Evolutionary conservation across 345 rosid genomes (phyloP), one percentile per base, ranked within the genome.

Genomic region (Cardamine chenopodiifolia): DNA sequence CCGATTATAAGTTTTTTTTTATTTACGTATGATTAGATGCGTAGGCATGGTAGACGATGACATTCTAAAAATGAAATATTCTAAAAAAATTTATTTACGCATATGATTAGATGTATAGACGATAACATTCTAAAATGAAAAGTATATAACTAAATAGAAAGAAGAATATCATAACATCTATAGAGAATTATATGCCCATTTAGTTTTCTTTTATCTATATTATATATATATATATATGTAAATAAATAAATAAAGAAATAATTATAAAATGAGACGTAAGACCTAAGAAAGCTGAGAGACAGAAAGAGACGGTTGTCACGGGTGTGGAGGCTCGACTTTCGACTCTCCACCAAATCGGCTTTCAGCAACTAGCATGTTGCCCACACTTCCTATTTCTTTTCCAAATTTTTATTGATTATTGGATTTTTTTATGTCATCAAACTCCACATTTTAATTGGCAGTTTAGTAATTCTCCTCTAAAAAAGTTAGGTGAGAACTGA

Each of bases 221-320:
- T 37, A 37, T 2, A 35, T 9, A 29, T 4, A 29, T 29, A 34
- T 4, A 70, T 31, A 44, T 8, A 31, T 13, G n/a, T n/a, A n/a
- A n/a, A n/a, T n/a, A n/a, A n/a, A n/a, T n/a, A 3, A 0, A 22
- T 2, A 22, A 17, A 70, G 13, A 45, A 19, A 32, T 22, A 13
- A 20, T 4, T n/a, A 0, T 13, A 39, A 68, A 55, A 23, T 4
- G 55, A 54, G 57, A 70, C 71, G 55, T 71, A 56, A 70, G 67
- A 77, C 54, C 26, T 35, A 47, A 63, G 49, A 70, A 55, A 65
- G 72, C 71, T 23, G 71, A 34, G 60, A 69, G 65, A 74, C 73
- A 75, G 12, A 39, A 20, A 62, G 55, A 31, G 73, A 68, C 68
- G 67, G 37, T 45, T 65, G 72, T 71, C 76, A 77, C 76, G 80